phyloP scores from a whole-genome alignment of 1,284 basidiomycete species.

The Ustilago xerochloae region DNA sequence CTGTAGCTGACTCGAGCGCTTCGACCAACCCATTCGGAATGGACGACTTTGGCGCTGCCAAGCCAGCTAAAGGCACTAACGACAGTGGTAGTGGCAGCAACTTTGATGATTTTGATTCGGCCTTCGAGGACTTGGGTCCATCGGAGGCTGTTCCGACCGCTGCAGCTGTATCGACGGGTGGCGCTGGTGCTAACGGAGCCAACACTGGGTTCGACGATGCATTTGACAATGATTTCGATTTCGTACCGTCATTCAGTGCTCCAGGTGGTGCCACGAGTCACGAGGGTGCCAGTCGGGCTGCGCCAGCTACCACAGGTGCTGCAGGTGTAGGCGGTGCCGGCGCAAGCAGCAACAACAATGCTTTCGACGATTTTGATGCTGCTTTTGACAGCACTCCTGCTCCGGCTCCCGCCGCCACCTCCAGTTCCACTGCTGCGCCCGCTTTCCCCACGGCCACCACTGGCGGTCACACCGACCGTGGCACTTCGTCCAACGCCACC shows the following conservation, averaged over 20 bases:
- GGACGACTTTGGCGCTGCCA: slow-evolving; percentile 35
- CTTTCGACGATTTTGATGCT: slow-evolving; percentile 59
- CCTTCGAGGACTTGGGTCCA: slow-evolving; percentile 64
- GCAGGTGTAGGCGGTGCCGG: background rate
- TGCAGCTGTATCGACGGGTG: slow-evolving; percentile 5
- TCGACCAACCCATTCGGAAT: slow-evolving; percentile 48
- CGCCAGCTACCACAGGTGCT: background rate
- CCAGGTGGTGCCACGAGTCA: slow-evolving; percentile 10
- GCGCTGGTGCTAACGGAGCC: background rate
- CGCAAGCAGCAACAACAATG: slow-evolving; percentile 7
- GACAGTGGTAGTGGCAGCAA: slow-evolving; percentile 41
- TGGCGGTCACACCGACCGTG: slow-evolving; percentile 11
- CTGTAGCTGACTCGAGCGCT: slow-evolving; percentile 10
- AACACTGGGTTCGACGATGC: slow-evolving; percentile 57
- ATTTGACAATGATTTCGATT: slow-evolving; percentile 63
- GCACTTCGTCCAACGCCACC: slow-evolving; percentile 27
- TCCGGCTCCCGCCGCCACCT: background rate
- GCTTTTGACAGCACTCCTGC: slow-evolving; percentile 35
- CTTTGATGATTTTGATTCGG: slow-evolving; percentile 66
- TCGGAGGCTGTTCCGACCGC: slow-evolving; percentile 47
- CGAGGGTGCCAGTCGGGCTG: background rate
- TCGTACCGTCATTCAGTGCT: slow-evolving; percentile 60
- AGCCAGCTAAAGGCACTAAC: slow-evolving; percentile 7
- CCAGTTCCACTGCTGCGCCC: slow-evolving; percentile 3
- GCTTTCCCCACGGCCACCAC: slow-evolving; percentile 1